Conservation (phyloP, 371 early-diverging fungal species). For the Rhizopus sp. region DNA sequence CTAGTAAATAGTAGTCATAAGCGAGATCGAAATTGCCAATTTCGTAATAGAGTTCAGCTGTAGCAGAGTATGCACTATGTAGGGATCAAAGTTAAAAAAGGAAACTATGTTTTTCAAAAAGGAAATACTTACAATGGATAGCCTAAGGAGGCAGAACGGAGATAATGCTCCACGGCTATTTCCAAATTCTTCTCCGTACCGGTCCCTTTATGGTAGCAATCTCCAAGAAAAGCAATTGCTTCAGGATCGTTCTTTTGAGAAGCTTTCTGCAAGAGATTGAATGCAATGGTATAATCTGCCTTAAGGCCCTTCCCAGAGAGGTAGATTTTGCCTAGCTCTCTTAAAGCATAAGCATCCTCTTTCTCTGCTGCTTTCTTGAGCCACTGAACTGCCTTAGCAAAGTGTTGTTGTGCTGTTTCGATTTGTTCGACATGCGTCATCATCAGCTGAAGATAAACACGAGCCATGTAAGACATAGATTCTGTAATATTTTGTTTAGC, state of each 20-base stretch:
- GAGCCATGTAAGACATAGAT: constrained; percentile 48
- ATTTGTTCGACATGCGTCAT: constrained; percentile 1
- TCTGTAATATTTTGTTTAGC: constrained; percentile 43
- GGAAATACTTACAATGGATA: constrained; percentile 35
- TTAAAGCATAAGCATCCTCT: constrained; percentile 63
- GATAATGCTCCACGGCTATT: constrained; percentile 53
- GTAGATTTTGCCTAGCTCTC: constrained; percentile 87
- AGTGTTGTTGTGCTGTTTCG: constrained; percentile 25
- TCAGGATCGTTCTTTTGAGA: constrained; percentile 78
- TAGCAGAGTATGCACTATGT: constrained; percentile 48
- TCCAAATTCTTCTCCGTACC: constrained; percentile 57
- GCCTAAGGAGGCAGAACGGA: constrained; percentile 39
- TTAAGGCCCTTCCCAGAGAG: constrained; percentile 64
- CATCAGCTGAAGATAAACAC: constrained; percentile 33
- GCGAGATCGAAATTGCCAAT: constrained; percentile 40
- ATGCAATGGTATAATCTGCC: constrained; percentile 69
- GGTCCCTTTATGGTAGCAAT: constrained; percentile 54
- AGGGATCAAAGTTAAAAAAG: constrained; percentile 1
- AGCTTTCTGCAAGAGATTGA: constrained; percentile 75
- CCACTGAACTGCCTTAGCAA: constrained; percentile 44
- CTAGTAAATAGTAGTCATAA: constrained; percentile 37
- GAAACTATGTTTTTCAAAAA: not conserved
- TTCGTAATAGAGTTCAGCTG: constrained; percentile 42
- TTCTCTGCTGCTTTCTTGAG: constrained; percentile 46
- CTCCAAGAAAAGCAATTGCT: constrained; percentile 73